These are phyloP conservation scores for Bidens hawaiensis DNA, from an alignment of 140 eudicot species.

Conservation along the genomic window DNA sequence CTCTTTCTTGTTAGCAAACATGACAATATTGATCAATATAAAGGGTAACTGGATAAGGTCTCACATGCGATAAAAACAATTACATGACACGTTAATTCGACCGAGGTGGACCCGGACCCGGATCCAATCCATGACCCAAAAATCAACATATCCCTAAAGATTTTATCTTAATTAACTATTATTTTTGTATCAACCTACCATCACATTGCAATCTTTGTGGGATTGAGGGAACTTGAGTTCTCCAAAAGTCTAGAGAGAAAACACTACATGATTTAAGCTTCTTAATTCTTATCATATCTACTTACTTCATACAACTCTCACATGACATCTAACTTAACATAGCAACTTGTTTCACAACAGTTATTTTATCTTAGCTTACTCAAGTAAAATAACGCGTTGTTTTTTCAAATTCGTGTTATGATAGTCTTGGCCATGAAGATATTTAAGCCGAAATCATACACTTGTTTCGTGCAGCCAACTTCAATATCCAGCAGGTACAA, in stretches of 20 bases:
- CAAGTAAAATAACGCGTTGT: no score
- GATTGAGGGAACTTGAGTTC: slow-evolving; percentile 12
- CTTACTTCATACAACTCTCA: slow-evolving; percentile 19
- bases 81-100: background rate
- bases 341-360: slow-evolving; percentile 7
- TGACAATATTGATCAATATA: no score
- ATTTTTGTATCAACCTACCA: slow-evolving; percentile 14
- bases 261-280: slow-evolving; percentile 14
- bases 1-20: background rate
- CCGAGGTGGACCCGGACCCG: slow-evolving; percentile 15
- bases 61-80: background rate
- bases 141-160: slow-evolving; percentile 30
- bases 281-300: background rate
- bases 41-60: no score
- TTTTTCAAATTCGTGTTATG: background rate
- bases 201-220: slow-evolving; percentile 17
- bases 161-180: background rate
- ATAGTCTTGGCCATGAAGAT: slow-evolving; percentile 10
- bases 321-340: slow-evolving; percentile 2
- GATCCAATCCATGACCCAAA: slow-evolving; percentile 24
- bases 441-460: slow-evolving; percentile 15
- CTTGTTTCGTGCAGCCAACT: slow-evolving; percentile 2
- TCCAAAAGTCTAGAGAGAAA: slow-evolving; percentile 15
- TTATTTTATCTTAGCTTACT: no score
- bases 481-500: slow-evolving; percentile 20